Conservation (phyloP, 2,329 filamentous ascomycete genomes). For the Monilinia fructicola region DNA sequence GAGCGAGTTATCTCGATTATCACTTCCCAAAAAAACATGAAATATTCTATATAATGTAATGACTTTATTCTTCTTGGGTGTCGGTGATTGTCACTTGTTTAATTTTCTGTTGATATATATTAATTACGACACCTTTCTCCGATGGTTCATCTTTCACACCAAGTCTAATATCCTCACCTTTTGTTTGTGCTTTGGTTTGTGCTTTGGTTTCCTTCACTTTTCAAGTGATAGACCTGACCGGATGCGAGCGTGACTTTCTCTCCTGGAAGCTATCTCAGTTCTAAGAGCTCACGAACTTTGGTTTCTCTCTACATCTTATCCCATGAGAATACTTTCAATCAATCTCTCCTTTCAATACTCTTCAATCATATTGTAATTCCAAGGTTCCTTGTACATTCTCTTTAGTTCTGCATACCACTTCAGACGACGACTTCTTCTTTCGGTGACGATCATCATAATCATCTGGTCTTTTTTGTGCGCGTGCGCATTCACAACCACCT, state of each 20-base stretch:
- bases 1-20: neutral
- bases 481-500: neutral
- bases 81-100: neutral
- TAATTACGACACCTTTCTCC: neutral
- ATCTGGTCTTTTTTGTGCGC: too few species aligned
- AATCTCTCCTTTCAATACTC: neutral
- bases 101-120: neutral
- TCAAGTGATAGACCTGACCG: neutral
- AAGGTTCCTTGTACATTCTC: neutral
- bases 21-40: neutral
- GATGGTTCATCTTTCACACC: neutral
- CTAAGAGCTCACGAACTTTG: neutral
- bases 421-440: slow-evolving; percentile 9
- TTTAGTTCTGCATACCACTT: neutral
- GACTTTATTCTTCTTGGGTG: neutral
- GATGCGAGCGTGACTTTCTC: neutral
- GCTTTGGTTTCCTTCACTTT: slow-evolving; percentile 9
- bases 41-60: neutral
- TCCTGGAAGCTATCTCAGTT: neutral
- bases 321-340: neutral
- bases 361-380: neutral
- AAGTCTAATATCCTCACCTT: neutral
- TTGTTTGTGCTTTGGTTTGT: neutral
- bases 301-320: neutral
- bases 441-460: neutral